Evolutionary conservation across 2,329 filamentous ascomycete species (phyloP), one percentile per base, ranked within the genome.

Genomic region (Paraphoma chrysanthemicola): DNA sequence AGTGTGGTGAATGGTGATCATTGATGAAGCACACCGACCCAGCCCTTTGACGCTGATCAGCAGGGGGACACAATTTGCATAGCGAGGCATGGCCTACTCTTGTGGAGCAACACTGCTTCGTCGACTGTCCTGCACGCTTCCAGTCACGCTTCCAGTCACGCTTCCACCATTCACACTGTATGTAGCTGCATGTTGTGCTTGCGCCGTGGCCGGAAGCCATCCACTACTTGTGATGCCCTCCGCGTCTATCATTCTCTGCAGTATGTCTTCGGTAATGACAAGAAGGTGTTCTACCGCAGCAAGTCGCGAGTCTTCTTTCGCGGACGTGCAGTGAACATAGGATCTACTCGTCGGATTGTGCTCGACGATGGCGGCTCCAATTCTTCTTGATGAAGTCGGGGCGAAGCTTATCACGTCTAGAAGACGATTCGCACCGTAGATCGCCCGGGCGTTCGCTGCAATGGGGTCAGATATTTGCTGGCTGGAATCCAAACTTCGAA

Each of bases 341-440:
- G 72, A 73, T 51, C 67, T 71, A 65, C 68, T 71, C 48, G 59
- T 67, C 42, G 68, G 68, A 63, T 70, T 72, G 66, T 76, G 73
- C 59, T 76, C 73, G 58, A 76, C 69, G 59, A 75, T 73, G 55
- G 70, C 72, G 59, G 72, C 73, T 50, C 62, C 70, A 57, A 71
- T 72, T 63, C 67, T 72, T 62, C 66, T 67, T 56, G 69, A 70
- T 38, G 69, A 73, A 59, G 68, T 70, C 48, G 66, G 66, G 23
- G 70, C 68, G 67, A 68, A 75, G 58, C 68, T 74, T 64, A 76
- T 69, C 53, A 74, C 62, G 63, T 76, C 73, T 64, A 76, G 70
- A 62, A 60, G 65, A 38, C 73, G 72, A 57, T 66, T 70, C 47
- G 70, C 57, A 33, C 73, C 73, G 65, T 75, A 76, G 49, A 76